phyloP scores from a whole-genome alignment of 306 rosid genomes.

The Lathyrus sativus region DNA sequence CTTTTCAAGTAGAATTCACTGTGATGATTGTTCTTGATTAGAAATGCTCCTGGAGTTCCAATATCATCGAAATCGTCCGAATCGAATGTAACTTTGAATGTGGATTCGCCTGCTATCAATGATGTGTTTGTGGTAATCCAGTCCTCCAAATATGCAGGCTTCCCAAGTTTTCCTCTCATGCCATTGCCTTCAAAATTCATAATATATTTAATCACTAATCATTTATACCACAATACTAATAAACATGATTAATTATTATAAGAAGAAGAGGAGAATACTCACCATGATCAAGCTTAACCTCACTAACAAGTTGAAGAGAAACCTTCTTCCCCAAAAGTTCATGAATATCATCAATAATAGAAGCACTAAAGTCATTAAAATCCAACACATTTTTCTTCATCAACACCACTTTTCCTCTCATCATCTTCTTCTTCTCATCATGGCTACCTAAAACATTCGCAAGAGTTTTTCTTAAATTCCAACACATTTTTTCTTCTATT shows the following conservation, averaged over 20 bases:
- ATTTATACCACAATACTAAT: no score
- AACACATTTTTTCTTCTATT: conserved; percentile 30
- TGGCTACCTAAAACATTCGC: background rate
- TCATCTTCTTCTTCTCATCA: background rate
- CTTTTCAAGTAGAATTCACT: conserved; percentile 67
- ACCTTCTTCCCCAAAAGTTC: conserved; percentile 64
- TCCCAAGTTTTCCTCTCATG: conserved; percentile 63
- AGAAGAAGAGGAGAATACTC: background rate
- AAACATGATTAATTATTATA: background rate
- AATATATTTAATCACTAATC: no score
- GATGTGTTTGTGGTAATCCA: conserved; percentile 60
- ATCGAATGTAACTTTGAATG: conserved; percentile 57
- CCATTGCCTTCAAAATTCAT: conserved; percentile 43
- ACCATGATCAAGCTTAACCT: conserved; percentile 53
- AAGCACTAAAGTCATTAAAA: conserved; percentile 60
- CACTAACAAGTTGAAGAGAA: conserved; percentile 62
- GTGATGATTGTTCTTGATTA: conserved; percentile 65
- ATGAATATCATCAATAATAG: conserved; percentile 54
- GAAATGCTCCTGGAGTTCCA: conserved; percentile 76
- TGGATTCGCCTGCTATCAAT: conserved; percentile 51
- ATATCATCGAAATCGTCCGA: conserved; percentile 59
- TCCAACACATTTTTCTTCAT: conserved; percentile 84
- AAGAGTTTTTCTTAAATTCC: no score
- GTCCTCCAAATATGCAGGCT: conserved; percentile 56
- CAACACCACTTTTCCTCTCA: conserved; percentile 65